Conservation (phyloP, 768 basidiomycete genomes). For the Mycena metata region DNA sequence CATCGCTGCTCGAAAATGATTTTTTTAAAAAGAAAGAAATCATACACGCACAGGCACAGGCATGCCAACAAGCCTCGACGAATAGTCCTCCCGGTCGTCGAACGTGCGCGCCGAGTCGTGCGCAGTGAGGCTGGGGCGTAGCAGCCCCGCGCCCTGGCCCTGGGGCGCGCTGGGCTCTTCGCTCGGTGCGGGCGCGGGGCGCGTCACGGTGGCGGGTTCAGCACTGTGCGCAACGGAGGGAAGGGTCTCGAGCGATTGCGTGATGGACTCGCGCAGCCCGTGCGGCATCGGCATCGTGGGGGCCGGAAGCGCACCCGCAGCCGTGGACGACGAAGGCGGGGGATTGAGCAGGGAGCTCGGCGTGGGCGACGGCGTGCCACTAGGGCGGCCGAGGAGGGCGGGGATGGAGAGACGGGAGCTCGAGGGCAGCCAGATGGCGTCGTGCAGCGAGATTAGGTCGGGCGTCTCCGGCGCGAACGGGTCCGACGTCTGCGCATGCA, state of each 20-base stretch:
- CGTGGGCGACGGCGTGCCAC: not conserved
- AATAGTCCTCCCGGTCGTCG: no score
- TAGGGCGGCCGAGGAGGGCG: not conserved
- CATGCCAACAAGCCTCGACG: no score
- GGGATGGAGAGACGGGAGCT: conserved; percentile 8
- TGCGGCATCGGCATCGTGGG: not conserved
- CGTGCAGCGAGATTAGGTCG: conserved; percentile 6
- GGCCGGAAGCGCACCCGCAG: not conserved
- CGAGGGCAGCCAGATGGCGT: conserved; percentile 1
- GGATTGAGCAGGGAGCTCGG: conserved; percentile 11
- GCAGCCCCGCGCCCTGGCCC: no score
- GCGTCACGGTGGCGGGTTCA: no score
- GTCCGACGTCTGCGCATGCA: no score
- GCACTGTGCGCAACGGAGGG: not conserved
- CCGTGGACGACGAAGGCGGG: not conserved
- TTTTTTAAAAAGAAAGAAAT: no score
- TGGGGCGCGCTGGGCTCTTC: no score
- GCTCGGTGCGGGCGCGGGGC: no score
- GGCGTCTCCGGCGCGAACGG: conserved; percentile 5
- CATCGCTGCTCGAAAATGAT: no score
- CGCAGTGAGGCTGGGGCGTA: no score
- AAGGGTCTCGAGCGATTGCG: conserved; percentile 4
- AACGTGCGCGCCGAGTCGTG: no score
- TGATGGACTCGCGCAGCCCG: conserved; percentile 2
- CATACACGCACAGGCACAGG: no score